Evolutionary conservation across 2,329 filamentous ascomycete species (phyloP).

Genomic region (Colletotrichum cereale): DNA sequence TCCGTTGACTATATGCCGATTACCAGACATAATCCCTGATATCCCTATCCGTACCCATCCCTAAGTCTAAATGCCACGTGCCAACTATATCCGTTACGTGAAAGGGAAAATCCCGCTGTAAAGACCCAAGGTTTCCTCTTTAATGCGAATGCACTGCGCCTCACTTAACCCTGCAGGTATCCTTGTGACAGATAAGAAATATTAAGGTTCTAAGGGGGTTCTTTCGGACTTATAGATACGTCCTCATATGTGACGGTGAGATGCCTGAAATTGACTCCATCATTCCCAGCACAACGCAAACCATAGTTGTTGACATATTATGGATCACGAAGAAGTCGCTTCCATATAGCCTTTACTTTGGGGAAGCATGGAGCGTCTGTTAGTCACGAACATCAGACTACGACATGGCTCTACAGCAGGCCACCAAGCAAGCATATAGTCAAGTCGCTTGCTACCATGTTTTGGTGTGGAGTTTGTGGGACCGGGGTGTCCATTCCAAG

Average conservation of each 20-base stretch:
- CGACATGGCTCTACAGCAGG: background rate
- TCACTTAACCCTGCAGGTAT: background rate
- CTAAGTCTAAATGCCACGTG: background rate
- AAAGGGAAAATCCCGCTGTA: background rate
- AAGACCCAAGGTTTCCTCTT: background rate
- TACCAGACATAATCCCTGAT: background rate
- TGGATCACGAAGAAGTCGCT: background rate
- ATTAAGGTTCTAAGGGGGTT: background rate
- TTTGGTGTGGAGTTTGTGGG: background rate
- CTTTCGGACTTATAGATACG: background rate
- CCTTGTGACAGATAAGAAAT: background rate
- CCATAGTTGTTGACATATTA: background rate
- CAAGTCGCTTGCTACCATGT: background rate
- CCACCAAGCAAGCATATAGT: background rate
- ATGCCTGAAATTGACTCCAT: background rate
- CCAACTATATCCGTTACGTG: background rate
- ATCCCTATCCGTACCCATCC: background rate
- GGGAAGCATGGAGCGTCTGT: background rate
- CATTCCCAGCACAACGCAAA: background rate
- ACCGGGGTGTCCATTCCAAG: background rate
- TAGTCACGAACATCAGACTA: background rate
- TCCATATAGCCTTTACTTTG: background rate
- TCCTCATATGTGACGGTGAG: background rate
- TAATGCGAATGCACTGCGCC: background rate
- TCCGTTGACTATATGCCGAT: accelerated